Base-by-base conservation (phyloP, 2,329 filamentous ascomycete genomes). In the Aspergillus viridinutans region DNA sequence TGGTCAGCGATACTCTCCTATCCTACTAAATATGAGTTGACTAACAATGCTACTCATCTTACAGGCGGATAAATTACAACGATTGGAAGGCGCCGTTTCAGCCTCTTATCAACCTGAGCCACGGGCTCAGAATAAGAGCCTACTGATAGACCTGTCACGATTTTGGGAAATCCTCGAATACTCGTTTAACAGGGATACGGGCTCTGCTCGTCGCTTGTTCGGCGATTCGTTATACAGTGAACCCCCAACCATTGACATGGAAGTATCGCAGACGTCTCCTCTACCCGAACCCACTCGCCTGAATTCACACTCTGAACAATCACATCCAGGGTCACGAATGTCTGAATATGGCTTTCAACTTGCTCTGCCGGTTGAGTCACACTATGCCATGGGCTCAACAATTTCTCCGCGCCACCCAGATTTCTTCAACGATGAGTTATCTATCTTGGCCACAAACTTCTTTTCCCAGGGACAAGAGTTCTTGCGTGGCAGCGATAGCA, bases 91-190 rank as follows among this genome's bases (percentile, higher is more conserved):
- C 50, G 77, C 76, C 2, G 77, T 80, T 48, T 77, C 77, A 9
- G 69, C 72, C 20, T 76, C 77, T 1, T 78, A 78, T 54, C 72
- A 72, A 42, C 66, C 69, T 6, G 72, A 72, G 52, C 61, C 73
- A 49, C 58, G 71, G 56, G 60, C 69, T 29, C 63, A 73, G 59
- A 71, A 70, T 40, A 68, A 72, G 57, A 69, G 69, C 47, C 68
- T 78, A 7, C 66, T 78, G 1, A 79, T 80, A 40, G 77, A 80
- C 53, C 71, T 80, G 0, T 76, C 74, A 3, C 71, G 75, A 23
- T 80, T 80, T 62, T 80, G 78, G 74, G 77, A 80, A 56, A 78
- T 80, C 10, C 69, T 80, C 1, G 78, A 80, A 62, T 79, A 78
- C 53, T 75, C 76, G 1, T 76, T 74, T 8, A 74, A 74, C 10